These are phyloP conservation scores for Plasmodium yoelii DNA, from an alignment of 169 alveolate species.

Conservation along the genomic window DNA sequence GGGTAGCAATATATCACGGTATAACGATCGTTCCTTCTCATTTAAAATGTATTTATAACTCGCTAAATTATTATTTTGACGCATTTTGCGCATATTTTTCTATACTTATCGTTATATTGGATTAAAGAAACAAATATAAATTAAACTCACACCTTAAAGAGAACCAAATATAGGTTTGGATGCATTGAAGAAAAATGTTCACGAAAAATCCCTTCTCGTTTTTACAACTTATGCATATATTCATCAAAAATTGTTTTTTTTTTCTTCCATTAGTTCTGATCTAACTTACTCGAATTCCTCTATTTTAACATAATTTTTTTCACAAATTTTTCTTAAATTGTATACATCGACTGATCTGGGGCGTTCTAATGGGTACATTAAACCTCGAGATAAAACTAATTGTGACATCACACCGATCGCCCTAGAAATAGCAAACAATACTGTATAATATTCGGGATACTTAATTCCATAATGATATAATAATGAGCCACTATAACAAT, in stretches of 20 bases:
- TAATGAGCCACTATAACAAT: slow-evolving; percentile 95
- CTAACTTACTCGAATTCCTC: slow-evolving; percentile 64
- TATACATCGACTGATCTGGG: slow-evolving; percentile 84
- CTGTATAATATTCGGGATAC: slow-evolving; percentile 94
- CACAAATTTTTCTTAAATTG: slow-evolving; percentile 61
- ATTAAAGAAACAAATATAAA: too few species aligned
- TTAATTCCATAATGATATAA: slow-evolving; percentile 92
- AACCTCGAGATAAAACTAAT: slow-evolving; percentile 82
- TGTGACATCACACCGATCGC: slow-evolving; percentile 95
- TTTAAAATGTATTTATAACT: too few species aligned
- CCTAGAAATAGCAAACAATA: slow-evolving; percentile 95
- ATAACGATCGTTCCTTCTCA: too few species aligned
- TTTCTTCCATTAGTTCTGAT: background rate
- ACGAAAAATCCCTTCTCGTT: too few species aligned
- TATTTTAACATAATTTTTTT: slow-evolving; percentile 64
- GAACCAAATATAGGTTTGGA: too few species aligned
- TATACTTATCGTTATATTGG: too few species aligned
- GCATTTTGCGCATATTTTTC: too few species aligned
- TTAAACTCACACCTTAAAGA: too few species aligned
- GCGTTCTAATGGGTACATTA: slow-evolving; percentile 91
- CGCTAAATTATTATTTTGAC: too few species aligned
- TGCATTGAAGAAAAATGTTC: too few species aligned
- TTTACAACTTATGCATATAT: too few species aligned
- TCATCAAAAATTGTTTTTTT: background rate
- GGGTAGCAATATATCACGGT: too few species aligned